Percentiles rank a stretch among this genome's conserved stretches.
These are phyloP conservation scores for Vachellia pachyceras DNA, from an alignment of 306 rosid genomes.

Conservation along the genomic window DNA sequence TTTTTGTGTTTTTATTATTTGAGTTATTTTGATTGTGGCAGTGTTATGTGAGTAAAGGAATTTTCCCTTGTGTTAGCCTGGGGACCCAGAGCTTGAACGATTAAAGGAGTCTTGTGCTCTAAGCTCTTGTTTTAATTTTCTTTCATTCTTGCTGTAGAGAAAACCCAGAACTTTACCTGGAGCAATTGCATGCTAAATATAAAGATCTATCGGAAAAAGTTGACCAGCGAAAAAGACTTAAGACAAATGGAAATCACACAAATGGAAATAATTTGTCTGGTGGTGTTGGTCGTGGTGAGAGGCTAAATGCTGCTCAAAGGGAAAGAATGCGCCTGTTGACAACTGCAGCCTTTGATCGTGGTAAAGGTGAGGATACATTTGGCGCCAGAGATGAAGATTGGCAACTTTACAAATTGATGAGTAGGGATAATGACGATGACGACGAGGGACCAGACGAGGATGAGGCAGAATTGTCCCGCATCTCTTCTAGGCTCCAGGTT, in stretches of 20 bases:
- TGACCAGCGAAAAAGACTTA: slow-evolving; percentile 72
- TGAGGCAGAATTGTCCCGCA: slow-evolving; percentile 70
- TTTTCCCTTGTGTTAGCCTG: no score
- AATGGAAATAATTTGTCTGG: slow-evolving; percentile 71
- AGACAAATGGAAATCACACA: slow-evolving; percentile 65
- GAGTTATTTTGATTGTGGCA: slow-evolving; percentile 8
- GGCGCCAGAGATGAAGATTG: slow-evolving; percentile 97
- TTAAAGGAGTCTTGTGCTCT: slow-evolving; percentile 31
- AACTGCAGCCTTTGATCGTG: slow-evolving; percentile 96
- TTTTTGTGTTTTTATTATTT: slow-evolving; percentile 25
- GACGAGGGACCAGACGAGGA: slow-evolving; percentile 82
- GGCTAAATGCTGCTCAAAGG: slow-evolving; percentile 91
- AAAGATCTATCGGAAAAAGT: slow-evolving; percentile 78
- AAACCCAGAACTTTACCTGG: slow-evolving; percentile 87
- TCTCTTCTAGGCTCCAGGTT: slow-evolving; percentile 87
- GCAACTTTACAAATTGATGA: slow-evolving; percentile 91
- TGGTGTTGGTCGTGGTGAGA: slow-evolving; percentile 90
- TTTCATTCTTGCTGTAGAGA: slow-evolving; percentile 54
- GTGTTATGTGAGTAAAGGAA: slow-evolving; percentile 13
- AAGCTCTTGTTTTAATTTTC: slow-evolving; percentile 20
- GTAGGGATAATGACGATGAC: slow-evolving; percentile 74
- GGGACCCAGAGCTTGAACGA: slow-evolving; percentile 6
- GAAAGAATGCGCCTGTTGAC: slow-evolving; percentile 99
- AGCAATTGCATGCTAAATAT: slow-evolving; percentile 73
- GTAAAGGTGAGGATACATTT: slow-evolving; percentile 92